Evolutionary conservation across 352 stramenopile genomes (phyloP), one percentile per base, ranked within the genome.

Genomic region (Phytophthora podocarpi): DNA sequence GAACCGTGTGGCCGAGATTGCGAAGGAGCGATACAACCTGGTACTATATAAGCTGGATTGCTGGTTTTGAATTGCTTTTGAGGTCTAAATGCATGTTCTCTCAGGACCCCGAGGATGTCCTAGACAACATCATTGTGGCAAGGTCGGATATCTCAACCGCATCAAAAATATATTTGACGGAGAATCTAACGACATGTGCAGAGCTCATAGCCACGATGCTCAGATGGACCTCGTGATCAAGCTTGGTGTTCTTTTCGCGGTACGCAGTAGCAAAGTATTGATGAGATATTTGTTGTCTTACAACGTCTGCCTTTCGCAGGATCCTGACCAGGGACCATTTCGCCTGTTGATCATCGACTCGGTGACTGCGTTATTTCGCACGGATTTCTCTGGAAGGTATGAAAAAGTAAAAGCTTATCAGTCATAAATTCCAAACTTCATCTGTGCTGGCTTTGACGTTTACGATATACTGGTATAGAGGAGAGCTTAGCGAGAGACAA

Each of bases 51-150:
- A 26, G n/a, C 9, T 16, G 15, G 4, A n/a, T 34, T 51, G 21
- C 15, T 63, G 5, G 6, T 34, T 42, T 46, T 6, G 0, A 26
- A 24, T 2, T 32, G 20, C 3, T 21, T 30, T 26, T 11, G 2
- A 37, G 18, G 15, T 50, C 42, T 55, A 32, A 57, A 7, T 32
- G 30, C n/a, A 21, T 31, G 32, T 18, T 26, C 30, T 36, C 16
- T 30, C 28, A 70, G 62, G 87, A 98, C 48, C 66, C 86, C 20
- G 69, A 85, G 1, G 93, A 97, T 28, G 82, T 97, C n/a, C 76
- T 98, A 20, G 93, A 98, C 62, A 98, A 98, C 72, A 96, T 98
- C 46, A 92, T 98, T 39, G 82, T 97, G 31, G 92, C 91, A 13
- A 82, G 89, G 82, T 91, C 45, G 10, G 27, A 13, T 42, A 41